Percentiles rank a stretch among this genome's conserved stretches.
phyloP scores from a whole-genome alignment of 768 basidiomycete genomes.

The Suillus tomentosus region DNA sequence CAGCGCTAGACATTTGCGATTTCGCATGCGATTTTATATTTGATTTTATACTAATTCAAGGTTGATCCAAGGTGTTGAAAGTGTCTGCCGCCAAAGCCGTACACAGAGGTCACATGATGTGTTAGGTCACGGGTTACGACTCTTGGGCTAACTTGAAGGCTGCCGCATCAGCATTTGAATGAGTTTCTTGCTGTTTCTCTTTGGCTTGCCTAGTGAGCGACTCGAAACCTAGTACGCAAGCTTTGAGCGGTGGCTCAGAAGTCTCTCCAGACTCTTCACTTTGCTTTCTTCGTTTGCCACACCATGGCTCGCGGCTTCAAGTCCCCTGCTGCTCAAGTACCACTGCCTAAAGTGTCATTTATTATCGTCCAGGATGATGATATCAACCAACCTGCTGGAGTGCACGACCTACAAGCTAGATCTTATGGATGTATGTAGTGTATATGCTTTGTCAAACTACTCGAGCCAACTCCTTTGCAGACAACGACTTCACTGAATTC shows the following conservation, averaged over 20 bases:
- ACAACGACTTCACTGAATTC: constrained; percentile 73
- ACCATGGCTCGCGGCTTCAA: constrained; percentile 42
- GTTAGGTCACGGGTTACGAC: background rate
- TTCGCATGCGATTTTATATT: no score
- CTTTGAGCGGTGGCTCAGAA: background rate
- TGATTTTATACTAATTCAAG: no score
- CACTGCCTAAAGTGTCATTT: constrained; percentile 69
- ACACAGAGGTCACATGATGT: background rate
- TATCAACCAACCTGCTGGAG: constrained; percentile 60
- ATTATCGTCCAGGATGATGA: constrained; percentile 65
- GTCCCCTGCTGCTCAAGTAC: constrained; percentile 37
- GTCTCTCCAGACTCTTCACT: background rate
- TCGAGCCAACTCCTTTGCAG: constrained; percentile 35
- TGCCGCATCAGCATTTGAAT: background rate
- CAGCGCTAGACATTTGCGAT: no score
- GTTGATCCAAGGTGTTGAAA: no score
- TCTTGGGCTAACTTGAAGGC: background rate
- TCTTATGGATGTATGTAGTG: constrained; percentile 71
- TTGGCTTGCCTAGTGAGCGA: background rate
- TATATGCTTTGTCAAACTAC: constrained; percentile 2
- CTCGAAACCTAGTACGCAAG: background rate
- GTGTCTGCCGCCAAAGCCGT: no score
- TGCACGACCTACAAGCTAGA: constrained; percentile 61
- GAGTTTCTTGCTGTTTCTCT: background rate
- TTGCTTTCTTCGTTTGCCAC: background rate